Percentiles rank a stretch among this genome's conserved stretches.
Evolutionary conservation across 768 basidiomycete genomes (phyloP).

Genomic region (Lentinula raphanica): DNA sequence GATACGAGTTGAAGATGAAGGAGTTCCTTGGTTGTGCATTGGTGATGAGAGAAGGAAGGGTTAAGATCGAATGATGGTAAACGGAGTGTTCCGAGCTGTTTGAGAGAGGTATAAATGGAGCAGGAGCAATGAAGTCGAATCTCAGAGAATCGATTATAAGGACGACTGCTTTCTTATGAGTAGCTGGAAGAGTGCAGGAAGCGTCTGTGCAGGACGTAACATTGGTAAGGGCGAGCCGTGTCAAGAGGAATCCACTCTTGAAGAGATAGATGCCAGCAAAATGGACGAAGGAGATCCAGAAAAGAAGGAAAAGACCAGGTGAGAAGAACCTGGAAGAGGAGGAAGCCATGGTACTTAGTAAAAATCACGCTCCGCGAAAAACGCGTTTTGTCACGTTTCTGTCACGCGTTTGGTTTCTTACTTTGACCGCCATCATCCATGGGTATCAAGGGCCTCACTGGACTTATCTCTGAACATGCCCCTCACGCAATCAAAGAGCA

Average conservation of each 20-base stretch:
- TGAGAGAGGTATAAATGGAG: constrained; percentile 48
- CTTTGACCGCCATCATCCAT: constrained; percentile 35
- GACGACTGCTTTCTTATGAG: constrained; percentile 75
- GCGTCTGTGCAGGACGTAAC: constrained; percentile 36
- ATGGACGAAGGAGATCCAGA: constrained; percentile 66
- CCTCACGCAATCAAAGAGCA: constrained; percentile 86
- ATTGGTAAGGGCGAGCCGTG: constrained; percentile 64
- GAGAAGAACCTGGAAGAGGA: constrained; percentile 12
- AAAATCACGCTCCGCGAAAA: neutral
- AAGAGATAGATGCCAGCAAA: constrained; percentile 82
- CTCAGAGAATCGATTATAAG: constrained; percentile 91
- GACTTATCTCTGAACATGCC: constrained; percentile 83
- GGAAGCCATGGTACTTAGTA: neutral
- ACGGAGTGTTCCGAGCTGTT: constrained; percentile 33
- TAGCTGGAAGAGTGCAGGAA: constrained; percentile 48
- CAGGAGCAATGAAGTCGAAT: constrained; percentile 84
- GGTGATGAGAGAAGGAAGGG: constrained; percentile 71
- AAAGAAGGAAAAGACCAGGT: constrained; percentile 30
- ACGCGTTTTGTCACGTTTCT: constrained; percentile 1
- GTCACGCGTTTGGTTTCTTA: neutral
- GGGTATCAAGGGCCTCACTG: constrained; percentile 97
- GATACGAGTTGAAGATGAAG: constrained; percentile 82
- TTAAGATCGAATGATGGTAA: constrained; percentile 79
- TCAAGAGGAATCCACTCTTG: constrained; percentile 86
- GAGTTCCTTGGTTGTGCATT: constrained; percentile 60